A percentile compares a stretch with the other conserved stretches of the same genome.
phyloP scores from a whole-genome alignment of 768 basidiomycete species.

The Agaricus sinodeliciosus region DNA sequence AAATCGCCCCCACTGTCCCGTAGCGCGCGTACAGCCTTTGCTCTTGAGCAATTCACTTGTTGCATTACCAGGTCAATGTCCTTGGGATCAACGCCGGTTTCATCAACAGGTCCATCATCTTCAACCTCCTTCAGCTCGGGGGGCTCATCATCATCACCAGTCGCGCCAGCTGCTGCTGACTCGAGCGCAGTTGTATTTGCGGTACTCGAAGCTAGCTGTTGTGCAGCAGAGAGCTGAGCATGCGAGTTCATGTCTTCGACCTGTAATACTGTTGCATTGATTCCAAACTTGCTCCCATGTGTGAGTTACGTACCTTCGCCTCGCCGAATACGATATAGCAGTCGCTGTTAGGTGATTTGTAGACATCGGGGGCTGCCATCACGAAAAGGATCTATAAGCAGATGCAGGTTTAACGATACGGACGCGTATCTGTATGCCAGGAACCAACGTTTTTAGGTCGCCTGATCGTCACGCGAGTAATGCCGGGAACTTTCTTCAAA shows the following conservation, averaged over 20 bases:
- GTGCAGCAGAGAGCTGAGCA: constrained; percentile 70
- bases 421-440: background rate
- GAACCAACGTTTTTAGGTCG: constrained; percentile 85
- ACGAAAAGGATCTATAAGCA: constrained; percentile 75
- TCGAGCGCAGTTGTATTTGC: constrained; percentile 33
- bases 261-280: constrained; percentile 24
- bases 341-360: constrained; percentile 96
- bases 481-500: constrained; percentile 85
- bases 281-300: background rate
- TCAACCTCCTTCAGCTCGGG: constrained; percentile 81
- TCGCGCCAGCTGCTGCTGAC: constrained; percentile 40
- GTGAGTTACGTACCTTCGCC: constrained; percentile 57
- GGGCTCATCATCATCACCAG: constrained; percentile 75
- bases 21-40: constrained; percentile 85
- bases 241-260: constrained; percentile 86
- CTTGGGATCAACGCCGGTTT: constrained; percentile 85
- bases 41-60: constrained; percentile 83
- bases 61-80: constrained; percentile 93
- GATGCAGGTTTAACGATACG: constrained; percentile 5
- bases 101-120: constrained; percentile 77
- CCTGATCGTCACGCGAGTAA: constrained; percentile 92
- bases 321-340: constrained; percentile 99
- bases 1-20: constrained; percentile 91
- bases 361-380: constrained; percentile 90
- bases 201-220: constrained; percentile 61